phyloP scores from a whole-genome alignment of 495 filamentous ascomycete species.

The Trichocladium antarcticum region DNA sequence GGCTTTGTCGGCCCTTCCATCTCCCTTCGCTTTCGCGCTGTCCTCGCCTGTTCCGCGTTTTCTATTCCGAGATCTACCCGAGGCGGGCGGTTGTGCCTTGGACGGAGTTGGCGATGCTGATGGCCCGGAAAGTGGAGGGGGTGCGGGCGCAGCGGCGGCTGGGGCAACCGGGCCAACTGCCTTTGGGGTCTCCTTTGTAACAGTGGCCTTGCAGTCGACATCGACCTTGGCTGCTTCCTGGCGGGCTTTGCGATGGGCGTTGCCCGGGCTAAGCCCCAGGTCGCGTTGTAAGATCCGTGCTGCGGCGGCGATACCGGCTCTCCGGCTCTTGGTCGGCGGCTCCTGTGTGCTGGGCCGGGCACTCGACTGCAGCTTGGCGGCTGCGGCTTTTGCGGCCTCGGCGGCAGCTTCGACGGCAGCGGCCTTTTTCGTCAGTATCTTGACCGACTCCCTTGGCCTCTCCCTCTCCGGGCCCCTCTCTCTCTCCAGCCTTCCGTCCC shows the following conservation, averaged over 20 bases:
- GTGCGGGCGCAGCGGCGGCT: constrained; percentile 16
- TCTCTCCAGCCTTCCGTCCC: constrained; percentile 41
- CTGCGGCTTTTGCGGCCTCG: constrained; percentile 33
- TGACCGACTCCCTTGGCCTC: constrained; percentile 63
- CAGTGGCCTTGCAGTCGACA: constrained; percentile 32
- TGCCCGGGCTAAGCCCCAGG: constrained; percentile 63
- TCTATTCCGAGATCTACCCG: constrained; percentile 18
- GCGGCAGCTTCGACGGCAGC: constrained; percentile 41
- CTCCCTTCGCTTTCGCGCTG: constrained; percentile 11
- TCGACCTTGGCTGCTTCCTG: constrained; percentile 43
- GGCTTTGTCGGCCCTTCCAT: constrained; percentile 10
- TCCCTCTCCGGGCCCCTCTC: constrained; percentile 35
- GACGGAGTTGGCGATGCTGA: constrained; percentile 7
- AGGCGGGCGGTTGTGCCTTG: constrained; percentile 20
- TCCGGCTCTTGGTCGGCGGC: constrained; percentile 35
- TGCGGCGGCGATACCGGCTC: constrained; percentile 63
- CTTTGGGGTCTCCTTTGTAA: constrained; percentile 27
- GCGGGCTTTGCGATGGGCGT: constrained; percentile 43
- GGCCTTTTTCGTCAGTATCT: constrained; percentile 60
- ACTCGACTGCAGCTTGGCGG: constrained; percentile 24
- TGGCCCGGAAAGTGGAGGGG: constrained; percentile 18
- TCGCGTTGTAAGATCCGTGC: constrained; percentile 85
- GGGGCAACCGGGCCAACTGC: constrained; percentile 17
- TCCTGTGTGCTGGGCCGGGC: constrained; percentile 21
- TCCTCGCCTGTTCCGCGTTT: constrained; percentile 22